These are phyloP conservation scores for Puccinellia tenuiflora DNA, from an alignment of 176 grass and related monocot genomes.

Conservation along the genomic window DNA sequence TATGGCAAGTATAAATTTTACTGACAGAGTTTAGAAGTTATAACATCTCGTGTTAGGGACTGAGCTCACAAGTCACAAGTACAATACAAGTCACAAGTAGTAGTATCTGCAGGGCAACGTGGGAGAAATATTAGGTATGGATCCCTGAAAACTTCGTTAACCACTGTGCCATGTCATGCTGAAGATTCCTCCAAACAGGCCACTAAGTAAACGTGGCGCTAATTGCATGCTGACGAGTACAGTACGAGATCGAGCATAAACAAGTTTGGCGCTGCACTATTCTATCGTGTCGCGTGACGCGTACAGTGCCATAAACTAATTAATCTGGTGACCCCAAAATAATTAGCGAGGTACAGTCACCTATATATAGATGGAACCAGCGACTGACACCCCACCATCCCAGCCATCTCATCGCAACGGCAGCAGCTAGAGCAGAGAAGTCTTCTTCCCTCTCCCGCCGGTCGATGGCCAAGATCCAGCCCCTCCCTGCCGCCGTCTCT, in stretches of 20 bases:
- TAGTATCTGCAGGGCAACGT: not conserved
- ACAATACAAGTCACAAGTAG: no score
- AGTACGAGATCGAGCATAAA: constrained; percentile 19
- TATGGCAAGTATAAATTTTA: no score
- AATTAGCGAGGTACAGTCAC: not conserved
- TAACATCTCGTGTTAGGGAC: no score
- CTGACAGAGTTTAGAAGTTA: no score
- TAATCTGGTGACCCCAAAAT: not conserved
- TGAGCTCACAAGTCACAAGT: no score
- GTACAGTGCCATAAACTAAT: not conserved
- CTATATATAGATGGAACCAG: constrained; percentile 11
- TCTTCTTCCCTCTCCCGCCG: not conserved
- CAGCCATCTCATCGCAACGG: not conserved
- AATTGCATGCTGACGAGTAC: constrained; percentile 13
- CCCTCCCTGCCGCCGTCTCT: not conserved
- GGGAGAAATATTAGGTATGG: not conserved
- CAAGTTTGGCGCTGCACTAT: constrained; percentile 10
- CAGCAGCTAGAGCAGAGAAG: not conserved
- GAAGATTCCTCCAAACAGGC: not conserved
- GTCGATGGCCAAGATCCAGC: constrained; percentile 42
- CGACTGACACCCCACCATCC: not conserved
- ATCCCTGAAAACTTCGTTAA: not conserved
- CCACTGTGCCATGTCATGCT: not conserved
- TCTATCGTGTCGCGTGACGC: constrained; percentile 9
- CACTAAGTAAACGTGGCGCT: constrained; percentile 8